Base-by-base conservation (phyloP, 2,329 filamentous ascomycete genomes). In the Diaporthe longicolla region DNA sequence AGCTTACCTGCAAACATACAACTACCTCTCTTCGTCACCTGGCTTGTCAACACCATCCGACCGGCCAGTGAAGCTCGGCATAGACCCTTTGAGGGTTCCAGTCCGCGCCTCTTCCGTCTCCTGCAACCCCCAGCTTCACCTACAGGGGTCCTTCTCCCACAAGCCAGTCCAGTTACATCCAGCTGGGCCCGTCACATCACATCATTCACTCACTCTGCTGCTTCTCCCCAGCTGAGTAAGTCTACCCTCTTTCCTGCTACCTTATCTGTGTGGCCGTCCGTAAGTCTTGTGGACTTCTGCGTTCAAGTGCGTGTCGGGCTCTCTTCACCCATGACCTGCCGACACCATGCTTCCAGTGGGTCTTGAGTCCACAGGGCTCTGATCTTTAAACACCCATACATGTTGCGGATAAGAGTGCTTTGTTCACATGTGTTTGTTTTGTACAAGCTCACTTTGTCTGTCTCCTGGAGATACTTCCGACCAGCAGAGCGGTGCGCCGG, bases 11-110 rank as follows among this genome's bases (percentile, higher is more conserved):
- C 69, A 8, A 21, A 6, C 58, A 52, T 54, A 63, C 69, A 26
- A 63, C 57, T 61, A 26, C 57, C 26, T n/a, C 32, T 35, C 45
- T 35, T 52, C 32, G 63, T 70, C 71, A 65, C 61, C 73, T 73
- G 26, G 55, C 29, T 52, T 13, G 32, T 19, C 63, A 48, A 11
- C 29, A 32, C 48, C 58, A 65, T 58, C 29, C 29, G 63, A 32
- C 21, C 55, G 43, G 35, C 61, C 45, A 54, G 43, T 43, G 29
- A 63, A 43, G 48, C 32, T 35, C 52, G 54, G 57, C 37, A 35
- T 21, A 35, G 13, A 40, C 43, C 21, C 26, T 19, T 35, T 7
- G 61, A 66, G 19, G 50, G 29, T 54, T 24, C 21, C 68, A 66
- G 52, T 35, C 69, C 9, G 11, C 37, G 37, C 26, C 37, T 32